These are phyloP conservation scores for Earliella scabrosa DNA, from an alignment of 1,284 basidiomycete species.

Conservation along the genomic window DNA sequence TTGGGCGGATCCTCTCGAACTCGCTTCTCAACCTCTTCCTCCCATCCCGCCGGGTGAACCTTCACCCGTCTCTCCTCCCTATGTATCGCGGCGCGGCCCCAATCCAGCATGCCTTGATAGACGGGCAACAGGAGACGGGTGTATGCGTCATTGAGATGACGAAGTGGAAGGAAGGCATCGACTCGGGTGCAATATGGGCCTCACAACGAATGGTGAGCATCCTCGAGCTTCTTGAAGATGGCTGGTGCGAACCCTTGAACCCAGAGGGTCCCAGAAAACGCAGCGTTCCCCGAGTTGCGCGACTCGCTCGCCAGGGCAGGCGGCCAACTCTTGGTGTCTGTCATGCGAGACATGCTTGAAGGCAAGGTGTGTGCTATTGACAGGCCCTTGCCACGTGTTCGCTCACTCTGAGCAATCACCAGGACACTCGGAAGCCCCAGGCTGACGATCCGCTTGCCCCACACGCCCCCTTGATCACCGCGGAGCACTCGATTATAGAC, in stretches of 20 bases:
- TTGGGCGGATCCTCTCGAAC: conserved; percentile 85
- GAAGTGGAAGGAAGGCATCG: conserved; percentile 59
- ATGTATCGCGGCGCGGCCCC: conserved; percentile 92
- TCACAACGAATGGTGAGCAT: conserved; percentile 42
- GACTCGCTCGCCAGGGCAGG: conserved; percentile 68
- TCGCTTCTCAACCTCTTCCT: conserved; percentile 70
- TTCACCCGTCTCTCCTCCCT: conserved; percentile 92
- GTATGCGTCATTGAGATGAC: conserved; percentile 75
- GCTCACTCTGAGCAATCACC: not conserved
- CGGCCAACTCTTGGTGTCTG: conserved; percentile 71
- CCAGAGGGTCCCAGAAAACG: conserved; percentile 52
- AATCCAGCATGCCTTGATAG: conserved; percentile 84
- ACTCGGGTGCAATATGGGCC: conserved; percentile 65
- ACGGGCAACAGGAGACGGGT: conserved; percentile 64
- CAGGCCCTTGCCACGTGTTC: not conserved
- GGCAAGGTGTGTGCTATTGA: conserved; percentile 47
- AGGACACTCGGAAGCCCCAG: conserved; percentile 52
- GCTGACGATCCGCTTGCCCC: conserved; percentile 40
- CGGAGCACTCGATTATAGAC: conserved; percentile 56
- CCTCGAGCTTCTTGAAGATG: not conserved
- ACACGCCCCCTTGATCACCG: conserved; percentile 66
- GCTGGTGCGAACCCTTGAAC: not conserved
- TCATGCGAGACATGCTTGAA: conserved; percentile 65
- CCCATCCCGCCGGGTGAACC: conserved; percentile 74
- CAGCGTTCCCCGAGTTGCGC: conserved; percentile 61